phyloP scores from a whole-genome alignment of 805 yeast species.

The Monosporozyma aerobia region DNA sequence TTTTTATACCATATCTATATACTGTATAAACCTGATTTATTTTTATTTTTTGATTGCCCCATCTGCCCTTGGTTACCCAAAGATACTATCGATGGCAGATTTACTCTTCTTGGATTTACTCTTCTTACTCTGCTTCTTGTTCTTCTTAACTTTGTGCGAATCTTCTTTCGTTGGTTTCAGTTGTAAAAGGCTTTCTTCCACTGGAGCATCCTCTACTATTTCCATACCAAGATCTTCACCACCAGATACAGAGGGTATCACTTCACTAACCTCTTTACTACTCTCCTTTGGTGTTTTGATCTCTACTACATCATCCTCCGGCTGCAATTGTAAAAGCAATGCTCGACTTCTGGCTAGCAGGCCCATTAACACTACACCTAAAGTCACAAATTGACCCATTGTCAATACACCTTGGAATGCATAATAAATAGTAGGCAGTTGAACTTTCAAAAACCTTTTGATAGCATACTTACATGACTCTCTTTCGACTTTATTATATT shows the following conservation, averaged over 20 bases:
- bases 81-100: constrained; percentile 66
- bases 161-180: not conserved
- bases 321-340: not conserved
- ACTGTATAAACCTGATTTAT: not conserved
- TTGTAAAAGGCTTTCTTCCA: not conserved
- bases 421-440: constrained; percentile 43
- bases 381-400: constrained; percentile 64
- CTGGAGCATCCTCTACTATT: not conserved
- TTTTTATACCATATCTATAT: not conserved
- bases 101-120: constrained; percentile 40
- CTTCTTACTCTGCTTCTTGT: constrained; percentile 28
- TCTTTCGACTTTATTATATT: not conserved
- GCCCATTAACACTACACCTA: constrained; percentile 66
- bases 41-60: not conserved
- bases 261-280: not conserved
- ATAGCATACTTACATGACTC: not conserved
- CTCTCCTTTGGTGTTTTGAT: not conserved
- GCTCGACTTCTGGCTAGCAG: constrained; percentile 33
- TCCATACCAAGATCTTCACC: constrained; percentile 25
- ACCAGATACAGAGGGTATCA: not conserved
- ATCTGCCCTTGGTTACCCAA: constrained; percentile 35
- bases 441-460: constrained; percentile 28
- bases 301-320: not conserved
- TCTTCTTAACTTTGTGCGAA: constrained; percentile 7
- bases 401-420: constrained; percentile 60